Conservation (phyloP, 2,329 filamentous ascomycete genomes). For the Paraphaeosphaeria minitans region DNA sequence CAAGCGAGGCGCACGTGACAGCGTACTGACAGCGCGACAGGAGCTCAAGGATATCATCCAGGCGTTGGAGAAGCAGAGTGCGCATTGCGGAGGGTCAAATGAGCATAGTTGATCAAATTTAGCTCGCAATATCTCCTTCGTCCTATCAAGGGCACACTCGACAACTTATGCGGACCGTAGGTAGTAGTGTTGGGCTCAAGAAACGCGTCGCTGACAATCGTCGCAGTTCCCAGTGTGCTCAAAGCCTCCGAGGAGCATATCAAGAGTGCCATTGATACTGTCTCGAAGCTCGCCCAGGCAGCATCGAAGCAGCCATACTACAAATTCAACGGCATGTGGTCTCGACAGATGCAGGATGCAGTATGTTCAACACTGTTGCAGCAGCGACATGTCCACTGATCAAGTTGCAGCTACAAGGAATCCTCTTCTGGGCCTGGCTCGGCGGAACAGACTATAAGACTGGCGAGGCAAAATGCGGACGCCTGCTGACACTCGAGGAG, state of each 20-base stretch:
- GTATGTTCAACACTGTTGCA: no score
- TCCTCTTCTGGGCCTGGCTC: slow-evolving; percentile 74
- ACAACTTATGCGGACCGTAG: slow-evolving; percentile 70
- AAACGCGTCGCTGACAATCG: slow-evolving; percentile 15
- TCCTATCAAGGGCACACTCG: slow-evolving; percentile 87
- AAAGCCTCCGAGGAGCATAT: slow-evolving; percentile 72
- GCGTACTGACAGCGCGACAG: slow-evolving; percentile 48
- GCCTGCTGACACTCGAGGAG: slow-evolving; percentile 85
- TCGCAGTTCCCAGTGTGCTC: slow-evolving; percentile 70
- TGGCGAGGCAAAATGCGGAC: slow-evolving; percentile 60
- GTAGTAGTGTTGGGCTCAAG: slow-evolving; percentile 31
- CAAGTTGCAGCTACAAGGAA: slow-evolving; percentile 57
- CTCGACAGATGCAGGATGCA: slow-evolving; percentile 79
- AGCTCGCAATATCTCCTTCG: slow-evolving; percentile 78
- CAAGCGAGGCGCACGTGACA: slow-evolving; percentile 28
- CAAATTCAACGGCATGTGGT: slow-evolving; percentile 94
- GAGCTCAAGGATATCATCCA: slow-evolving; percentile 82
- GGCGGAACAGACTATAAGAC: slow-evolving; percentile 68
- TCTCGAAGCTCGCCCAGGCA: slow-evolving; percentile 71
- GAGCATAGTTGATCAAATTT: slow-evolving; percentile 15
- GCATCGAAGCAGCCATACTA: slow-evolving; percentile 94
- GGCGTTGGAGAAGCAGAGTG: slow-evolving; percentile 77
- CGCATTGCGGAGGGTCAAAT: neutral
- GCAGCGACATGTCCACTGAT: slow-evolving; percentile 15
- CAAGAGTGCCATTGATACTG: slow-evolving; percentile 70